These are phyloP conservation scores for Pseudonitzschia multiseries DNA, from an alignment of 108 stramenopile species.

Conservation along the genomic window DNA sequence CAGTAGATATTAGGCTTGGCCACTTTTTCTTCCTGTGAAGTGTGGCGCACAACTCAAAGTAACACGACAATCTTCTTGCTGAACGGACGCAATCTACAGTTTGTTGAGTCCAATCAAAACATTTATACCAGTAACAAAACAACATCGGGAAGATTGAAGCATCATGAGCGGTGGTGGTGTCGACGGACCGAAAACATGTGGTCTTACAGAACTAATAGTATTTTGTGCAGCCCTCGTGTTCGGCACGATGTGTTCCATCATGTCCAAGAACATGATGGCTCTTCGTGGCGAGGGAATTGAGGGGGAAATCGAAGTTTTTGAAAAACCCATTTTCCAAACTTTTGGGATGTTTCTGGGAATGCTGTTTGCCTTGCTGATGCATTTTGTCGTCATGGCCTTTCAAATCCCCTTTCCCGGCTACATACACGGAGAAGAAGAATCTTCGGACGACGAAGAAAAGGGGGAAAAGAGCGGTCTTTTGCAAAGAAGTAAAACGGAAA, in stretches of 20 bases:
- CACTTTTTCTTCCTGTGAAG: no score
- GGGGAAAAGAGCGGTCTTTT: slow-evolving; percentile 21
- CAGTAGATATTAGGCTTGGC: no score
- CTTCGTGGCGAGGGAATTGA: slow-evolving; percentile 60
- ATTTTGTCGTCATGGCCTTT: slow-evolving; percentile 62
- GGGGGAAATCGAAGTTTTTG: slow-evolving; percentile 70
- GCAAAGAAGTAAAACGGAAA: slow-evolving; percentile 13
- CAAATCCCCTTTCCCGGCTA: slow-evolving; percentile 88
- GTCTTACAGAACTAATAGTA: slow-evolving; percentile 63
- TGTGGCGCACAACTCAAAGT: no score
- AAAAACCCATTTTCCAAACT: slow-evolving; percentile 65
- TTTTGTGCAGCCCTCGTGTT: slow-evolving; percentile 81
- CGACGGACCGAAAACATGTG: slow-evolving; percentile 54
- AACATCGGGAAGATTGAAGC: not conserved
- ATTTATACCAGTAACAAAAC: not conserved
- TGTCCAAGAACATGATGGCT: slow-evolving; percentile 86
- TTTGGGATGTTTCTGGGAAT: slow-evolving; percentile 95
- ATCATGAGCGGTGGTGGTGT: slow-evolving; percentile 31
- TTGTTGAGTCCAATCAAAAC: no score
- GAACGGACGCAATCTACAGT: no score
- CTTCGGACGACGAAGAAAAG: not conserved
- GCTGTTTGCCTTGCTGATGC: slow-evolving; percentile 81
- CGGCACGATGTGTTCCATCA: slow-evolving; percentile 87
- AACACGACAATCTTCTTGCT: no score
- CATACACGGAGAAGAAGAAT: slow-evolving; percentile 17